Base-by-base conservation (phyloP, 202 grass and related monocot species). In the Eragrostis tef region DNA sequence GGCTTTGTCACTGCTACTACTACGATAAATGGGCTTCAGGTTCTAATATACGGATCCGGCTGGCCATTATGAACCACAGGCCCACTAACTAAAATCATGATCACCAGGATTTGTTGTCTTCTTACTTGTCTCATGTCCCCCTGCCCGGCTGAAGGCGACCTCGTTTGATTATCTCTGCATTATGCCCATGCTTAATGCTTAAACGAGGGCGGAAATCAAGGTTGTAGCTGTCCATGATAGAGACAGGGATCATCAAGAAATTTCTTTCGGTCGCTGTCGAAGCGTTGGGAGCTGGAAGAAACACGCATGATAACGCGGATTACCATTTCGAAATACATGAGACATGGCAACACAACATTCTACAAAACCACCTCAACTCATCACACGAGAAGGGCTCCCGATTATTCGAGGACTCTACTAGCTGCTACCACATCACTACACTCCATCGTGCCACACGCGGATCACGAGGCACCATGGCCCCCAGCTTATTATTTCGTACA, bases 331-430 rank as follows among this genome's bases (percentile, higher is more conserved):
- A 79, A 11, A 79, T 11, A 78, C 24, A 61, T 26, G 60, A 73
- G 79, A 27, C 61, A 67, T 24, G 39, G 17, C 46, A 43, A 21
- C 2, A 64, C 2, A 12, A 21, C 11, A 34, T 56, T 65, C 67
- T 43, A 54, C 46, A 80, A 15, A 16, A 25, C 11, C 24, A 66
- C 34, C 8, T 53, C 14, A 27, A 6, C 34, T 39, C 34, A 39
- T 39, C 34, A 39, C 34, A 0, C 34, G 34, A 39, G 34, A 21
- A 71, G 3, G 75, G 7, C 67, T 85, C 21, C 34, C 56, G 36
- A 74, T 80, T 86, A 80, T 86, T 86, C 61, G 2, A 73, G 26
- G 14, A 59, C 73, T 9, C 26, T 24, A 45, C 11, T 43, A 16
- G 14, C 22, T 14, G 3, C n/a, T 25, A 60, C 0, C 24, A 61